phyloP scores from a whole-genome alignment of 2,329 filamentous ascomycete species.

The Thelonectria blattea region DNA sequence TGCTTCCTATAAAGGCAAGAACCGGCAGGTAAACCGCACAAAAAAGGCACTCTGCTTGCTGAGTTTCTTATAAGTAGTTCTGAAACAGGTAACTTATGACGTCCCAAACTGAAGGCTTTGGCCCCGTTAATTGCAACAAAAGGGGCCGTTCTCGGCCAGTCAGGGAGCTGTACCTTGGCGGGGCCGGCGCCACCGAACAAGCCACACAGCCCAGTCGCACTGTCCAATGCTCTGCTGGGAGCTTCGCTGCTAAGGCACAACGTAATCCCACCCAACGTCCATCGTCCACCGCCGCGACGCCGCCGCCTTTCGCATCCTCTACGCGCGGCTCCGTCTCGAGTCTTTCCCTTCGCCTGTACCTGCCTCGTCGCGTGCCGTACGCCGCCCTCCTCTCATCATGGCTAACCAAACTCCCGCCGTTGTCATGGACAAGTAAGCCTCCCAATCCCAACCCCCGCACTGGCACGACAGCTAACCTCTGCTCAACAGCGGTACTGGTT shows the following conservation, averaged over 20 bases:
- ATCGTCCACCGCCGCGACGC: constrained; percentile 32
- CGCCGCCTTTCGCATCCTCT: constrained; percentile 30
- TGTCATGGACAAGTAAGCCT: constrained; percentile 99
- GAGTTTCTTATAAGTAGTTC: background rate
- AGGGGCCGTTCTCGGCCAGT: constrained; percentile 5
- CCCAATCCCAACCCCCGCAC: constrained; percentile 43
- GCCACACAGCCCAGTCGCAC: constrained; percentile 34
- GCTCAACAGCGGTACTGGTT: constrained; percentile 87
- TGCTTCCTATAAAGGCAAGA: too few relatives aligned
- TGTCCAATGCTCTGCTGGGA: constrained; percentile 28
- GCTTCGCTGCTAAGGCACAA: constrained; percentile 36
- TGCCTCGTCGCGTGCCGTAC: constrained; percentile 28
- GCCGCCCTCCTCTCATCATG: constrained; percentile 61
- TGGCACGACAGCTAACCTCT: constrained; percentile 41
- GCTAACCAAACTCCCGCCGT: constrained; percentile 99
- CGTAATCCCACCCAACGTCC: constrained; percentile 36
- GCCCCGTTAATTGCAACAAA: constrained; percentile 25
- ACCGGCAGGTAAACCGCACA: too few relatives aligned
- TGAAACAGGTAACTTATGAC: constrained; percentile 9
- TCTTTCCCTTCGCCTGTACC: constrained; percentile 16
- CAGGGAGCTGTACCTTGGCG: constrained; percentile 27
- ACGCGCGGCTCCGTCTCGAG: constrained; percentile 24
- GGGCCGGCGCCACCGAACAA: constrained; percentile 24
- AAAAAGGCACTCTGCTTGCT: background rate
- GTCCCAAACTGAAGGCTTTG: background rate